Evolutionary conservation across 225 moss, liverwort and hornwort species (phyloP), one percentile per base, ranked within the genome.

Genomic region (Sphagnum contortum): DNA sequence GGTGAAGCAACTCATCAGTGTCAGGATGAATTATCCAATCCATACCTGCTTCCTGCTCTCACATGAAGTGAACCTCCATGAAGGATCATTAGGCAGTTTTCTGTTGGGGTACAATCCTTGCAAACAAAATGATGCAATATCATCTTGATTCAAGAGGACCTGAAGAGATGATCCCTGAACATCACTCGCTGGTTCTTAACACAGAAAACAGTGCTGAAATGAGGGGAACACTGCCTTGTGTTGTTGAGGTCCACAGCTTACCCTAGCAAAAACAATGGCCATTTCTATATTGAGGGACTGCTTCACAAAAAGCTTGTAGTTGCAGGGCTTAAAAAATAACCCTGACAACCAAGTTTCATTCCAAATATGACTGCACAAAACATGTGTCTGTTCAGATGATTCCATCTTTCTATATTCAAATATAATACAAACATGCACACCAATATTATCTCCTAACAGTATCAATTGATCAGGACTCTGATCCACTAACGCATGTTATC

Each of bases 221-320:
- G 29, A 29, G 29, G 29, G 29, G 29, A 29, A 29, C 29, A 29
- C 29, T 29, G 29, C 52, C 9, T 9, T 5, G 7, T 52, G 52
- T 9, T 6, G 9, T 9, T 6, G 52, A 52, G 52, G 52, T 9
- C 6, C 52, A 52, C 52, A 9, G 52, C 52, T 52, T 9, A 98
- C 98, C 80, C 91, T 87, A 59, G 98, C 93, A 91, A 89, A 91
- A 48, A 93, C 81, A 60, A 98, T 93, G 9, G 98, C 98, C 98
- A 98, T 98, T 69, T 98, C 98, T 93, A 98, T 98, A 75, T 98
- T 98, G 50, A 98, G 87, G 63, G 93, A 98, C 78, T 98, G 98
- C 71, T 90, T 87, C 70, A 98, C 98, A 68, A 98, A 98, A 62
- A 98, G 93, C 64, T 98, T 93, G 58, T 98, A 98, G 71, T 98